Conservation (phyloP, 257 asterid genomes). For the Solanum ossicruentum region DNA sequence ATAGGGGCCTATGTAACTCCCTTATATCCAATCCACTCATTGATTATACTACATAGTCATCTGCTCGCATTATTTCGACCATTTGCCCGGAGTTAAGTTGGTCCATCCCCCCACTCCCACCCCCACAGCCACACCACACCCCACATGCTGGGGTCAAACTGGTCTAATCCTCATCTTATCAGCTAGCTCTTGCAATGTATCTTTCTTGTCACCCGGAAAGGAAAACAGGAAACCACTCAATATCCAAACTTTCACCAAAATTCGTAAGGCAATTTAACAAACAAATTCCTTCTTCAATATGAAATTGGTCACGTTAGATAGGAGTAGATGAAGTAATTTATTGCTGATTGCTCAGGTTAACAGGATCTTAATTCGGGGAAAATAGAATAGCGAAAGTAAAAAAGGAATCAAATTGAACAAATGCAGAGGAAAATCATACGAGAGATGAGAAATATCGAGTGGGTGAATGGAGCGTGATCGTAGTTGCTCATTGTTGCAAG, state of each 20-base stretch:
- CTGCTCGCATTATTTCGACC: background rate
- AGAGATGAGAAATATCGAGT: constrained; percentile 66
- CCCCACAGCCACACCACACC: no score
- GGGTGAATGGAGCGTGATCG: constrained; percentile 72
- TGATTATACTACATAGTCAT: background rate
- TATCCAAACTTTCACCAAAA: background rate
- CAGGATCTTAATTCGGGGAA: background rate
- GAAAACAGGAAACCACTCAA: background rate
- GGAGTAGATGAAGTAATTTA: no score
- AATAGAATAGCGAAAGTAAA: background rate
- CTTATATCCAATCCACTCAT: background rate
- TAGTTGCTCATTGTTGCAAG: constrained; percentile 81
- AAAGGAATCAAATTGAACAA: background rate
- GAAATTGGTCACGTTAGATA: no score
- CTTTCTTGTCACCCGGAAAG: background rate
- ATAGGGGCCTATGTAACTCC: background rate
- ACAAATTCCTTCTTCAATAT: background rate
- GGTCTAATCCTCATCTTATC: background rate
- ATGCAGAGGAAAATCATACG: constrained; percentile 23
- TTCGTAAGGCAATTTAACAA: background rate
- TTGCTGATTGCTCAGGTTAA: background rate
- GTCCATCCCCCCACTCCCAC: no score
- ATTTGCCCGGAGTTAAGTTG: background rate
- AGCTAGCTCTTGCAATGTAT: background rate
- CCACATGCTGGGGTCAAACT: background rate